Percentiles rank a stretch among this genome's conserved stretches.
These are phyloP conservation scores for Kalmusia sp. DNA, from an alignment of 2,329 filamentous ascomycete species.

Conservation along the genomic window DNA sequence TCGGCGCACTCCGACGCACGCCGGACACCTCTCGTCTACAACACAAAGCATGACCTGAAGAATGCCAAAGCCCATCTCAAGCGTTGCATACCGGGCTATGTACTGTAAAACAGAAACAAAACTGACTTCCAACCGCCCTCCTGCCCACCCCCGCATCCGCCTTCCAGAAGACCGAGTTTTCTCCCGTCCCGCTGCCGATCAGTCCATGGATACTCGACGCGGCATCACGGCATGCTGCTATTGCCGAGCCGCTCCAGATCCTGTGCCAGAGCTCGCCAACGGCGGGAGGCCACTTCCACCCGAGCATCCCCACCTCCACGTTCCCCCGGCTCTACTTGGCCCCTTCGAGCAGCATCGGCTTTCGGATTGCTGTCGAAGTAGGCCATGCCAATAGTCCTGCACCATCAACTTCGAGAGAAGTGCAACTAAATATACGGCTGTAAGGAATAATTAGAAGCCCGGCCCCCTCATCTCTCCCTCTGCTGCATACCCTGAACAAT, in stretches of 20 bases:
- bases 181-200: slow-evolving; percentile 3
- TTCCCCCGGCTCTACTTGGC: neutral
- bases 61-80: too few species aligned
- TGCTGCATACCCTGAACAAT: too few species aligned
- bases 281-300: neutral
- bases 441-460: too few species aligned
- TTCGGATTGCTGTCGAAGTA: too few species aligned
- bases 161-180: neutral
- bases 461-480: too few species aligned
- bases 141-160: neutral
- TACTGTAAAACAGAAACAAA: too few species aligned
- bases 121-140: too few species aligned
- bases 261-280: neutral
- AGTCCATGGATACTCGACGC: slow-evolving; percentile 1
- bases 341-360: slow-evolving; percentile 1
- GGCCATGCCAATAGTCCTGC: too few species aligned
- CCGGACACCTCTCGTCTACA: neutral
- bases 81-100: too few species aligned
- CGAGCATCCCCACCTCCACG: slow-evolving; percentile 1
- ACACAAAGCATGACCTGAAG: neutral
- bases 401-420: too few species aligned
- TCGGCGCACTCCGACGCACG: neutral
- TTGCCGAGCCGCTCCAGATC: slow-evolving; percentile 6
- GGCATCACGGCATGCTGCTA: neutral
- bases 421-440: too few species aligned